Evolutionary conservation across 352 stramenopile genomes (phyloP).

Genomic region (Vaucheria bursata): DNA sequence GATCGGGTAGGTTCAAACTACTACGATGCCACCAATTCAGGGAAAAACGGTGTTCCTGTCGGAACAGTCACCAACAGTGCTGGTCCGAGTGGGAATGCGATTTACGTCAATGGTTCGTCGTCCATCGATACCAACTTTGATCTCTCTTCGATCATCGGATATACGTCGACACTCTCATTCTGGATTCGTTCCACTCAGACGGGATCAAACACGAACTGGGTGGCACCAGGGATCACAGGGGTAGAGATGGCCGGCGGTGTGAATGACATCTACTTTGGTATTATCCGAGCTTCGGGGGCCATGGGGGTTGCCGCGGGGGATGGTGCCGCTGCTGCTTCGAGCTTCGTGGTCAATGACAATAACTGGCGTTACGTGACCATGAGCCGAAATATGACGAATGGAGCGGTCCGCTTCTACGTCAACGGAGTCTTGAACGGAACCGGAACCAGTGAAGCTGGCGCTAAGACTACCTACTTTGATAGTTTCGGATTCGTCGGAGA

Average conservation of each 20-base stretch:
- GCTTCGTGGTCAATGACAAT: not conserved
- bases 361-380: not conserved
- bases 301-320: not conserved
- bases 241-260: not conserved
- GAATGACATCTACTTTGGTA: not conserved
- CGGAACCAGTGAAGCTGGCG: not conserved
- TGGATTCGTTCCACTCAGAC: not conserved
- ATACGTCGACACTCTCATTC: not conserved
- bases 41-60: not conserved
- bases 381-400: not conserved
- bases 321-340: not conserved
- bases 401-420: not conserved
- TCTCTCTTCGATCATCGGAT: not conserved
- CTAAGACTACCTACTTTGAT: not conserved
- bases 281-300: not conserved
- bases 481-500: not conserved
- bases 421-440: not conserved
- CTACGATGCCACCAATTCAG: not conserved
- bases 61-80: not conserved
- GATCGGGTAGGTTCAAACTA: not conserved
- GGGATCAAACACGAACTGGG: not conserved
- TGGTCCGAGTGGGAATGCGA: not conserved
- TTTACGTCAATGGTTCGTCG: not conserved
- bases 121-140: not conserved
- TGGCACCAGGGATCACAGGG: not conserved